Evolutionary conservation across 164 flowering plant genomes (phyloP).

Genomic region (Platanus orientalis): DNA sequence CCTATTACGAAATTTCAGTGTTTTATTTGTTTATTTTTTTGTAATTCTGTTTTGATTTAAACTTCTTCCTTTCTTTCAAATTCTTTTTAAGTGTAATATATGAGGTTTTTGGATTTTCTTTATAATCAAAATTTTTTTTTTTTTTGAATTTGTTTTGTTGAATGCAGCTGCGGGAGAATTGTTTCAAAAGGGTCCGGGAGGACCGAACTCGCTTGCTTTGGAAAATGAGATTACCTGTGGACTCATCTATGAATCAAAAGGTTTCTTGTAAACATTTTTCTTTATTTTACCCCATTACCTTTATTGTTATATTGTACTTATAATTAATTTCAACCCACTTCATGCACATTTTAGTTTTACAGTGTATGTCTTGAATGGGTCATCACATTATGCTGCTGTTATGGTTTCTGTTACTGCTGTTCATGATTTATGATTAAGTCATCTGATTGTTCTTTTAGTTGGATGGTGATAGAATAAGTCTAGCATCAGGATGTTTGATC

Average conservation of each 20-base stretch:
- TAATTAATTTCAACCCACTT: too few species aligned
- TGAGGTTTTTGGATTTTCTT: neutral
- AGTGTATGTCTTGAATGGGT: neutral
- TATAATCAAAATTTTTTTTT: too few species aligned
- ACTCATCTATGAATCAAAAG: conserved; percentile 25
- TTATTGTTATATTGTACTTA: too few species aligned
- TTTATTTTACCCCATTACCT: too few species aligned
- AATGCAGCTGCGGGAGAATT: conserved; percentile 66
- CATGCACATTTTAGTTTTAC: too few species aligned
- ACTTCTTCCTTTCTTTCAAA: too few species aligned
- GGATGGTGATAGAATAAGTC: neutral
- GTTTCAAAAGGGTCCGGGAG: conserved; percentile 59
- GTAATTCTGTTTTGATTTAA: too few species aligned
- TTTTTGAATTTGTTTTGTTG: neutral
- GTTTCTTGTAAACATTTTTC: conserved; percentile 16
- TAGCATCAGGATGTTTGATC: neutral
- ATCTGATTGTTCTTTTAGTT: neutral
- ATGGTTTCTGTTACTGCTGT: neutral
- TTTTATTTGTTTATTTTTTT: neutral
- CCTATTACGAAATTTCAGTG: too few species aligned
- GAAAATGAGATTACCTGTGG: conserved; percentile 47
- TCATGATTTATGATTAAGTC: neutral
- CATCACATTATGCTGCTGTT: neutral
- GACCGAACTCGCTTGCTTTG: conserved; percentile 60
- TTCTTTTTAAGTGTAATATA: neutral